Conservation (phyloP, 805 yeast genomes). For the Pichia kluyveri region DNA sequence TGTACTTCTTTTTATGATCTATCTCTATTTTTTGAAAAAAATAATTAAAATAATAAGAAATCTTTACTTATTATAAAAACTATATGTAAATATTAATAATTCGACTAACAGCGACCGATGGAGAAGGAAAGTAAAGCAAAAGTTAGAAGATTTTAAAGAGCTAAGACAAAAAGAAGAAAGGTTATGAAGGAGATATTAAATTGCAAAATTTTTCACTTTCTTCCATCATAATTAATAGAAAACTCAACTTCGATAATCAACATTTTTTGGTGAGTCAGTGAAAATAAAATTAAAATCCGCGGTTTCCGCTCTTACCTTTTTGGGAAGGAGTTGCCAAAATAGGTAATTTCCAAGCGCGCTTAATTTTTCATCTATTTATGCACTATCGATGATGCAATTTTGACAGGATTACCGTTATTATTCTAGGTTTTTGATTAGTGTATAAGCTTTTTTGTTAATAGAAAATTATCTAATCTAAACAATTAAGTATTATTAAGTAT, state of each 20-base stretch:
- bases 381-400: not conserved
- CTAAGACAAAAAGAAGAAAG: not conserved
- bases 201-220: no score
- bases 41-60: not conserved
- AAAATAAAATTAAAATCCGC: slow-evolving; percentile 15
- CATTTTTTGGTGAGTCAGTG: not conserved
- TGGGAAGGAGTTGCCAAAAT: slow-evolving; percentile 6
- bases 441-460: no score
- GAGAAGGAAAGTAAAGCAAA: not conserved
- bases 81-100: not conserved
- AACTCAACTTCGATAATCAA: no score
- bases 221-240: no score
- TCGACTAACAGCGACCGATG: not conserved
- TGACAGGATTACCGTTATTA: no score
- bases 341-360: slow-evolving; percentile 13
- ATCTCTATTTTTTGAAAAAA: not conserved
- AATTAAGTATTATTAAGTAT: no score
- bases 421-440: no score
- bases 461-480: no score
- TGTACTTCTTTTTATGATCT: not conserved
- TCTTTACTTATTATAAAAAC: not conserved
- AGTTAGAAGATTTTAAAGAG: not conserved
- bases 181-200: no score
- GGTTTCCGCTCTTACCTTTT: slow-evolving; percentile 23
- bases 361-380: not conserved